These are phyloP conservation scores for Eucalyptus regnans DNA, from an alignment of 345 rosid species.

Conservation along the genomic window DNA sequence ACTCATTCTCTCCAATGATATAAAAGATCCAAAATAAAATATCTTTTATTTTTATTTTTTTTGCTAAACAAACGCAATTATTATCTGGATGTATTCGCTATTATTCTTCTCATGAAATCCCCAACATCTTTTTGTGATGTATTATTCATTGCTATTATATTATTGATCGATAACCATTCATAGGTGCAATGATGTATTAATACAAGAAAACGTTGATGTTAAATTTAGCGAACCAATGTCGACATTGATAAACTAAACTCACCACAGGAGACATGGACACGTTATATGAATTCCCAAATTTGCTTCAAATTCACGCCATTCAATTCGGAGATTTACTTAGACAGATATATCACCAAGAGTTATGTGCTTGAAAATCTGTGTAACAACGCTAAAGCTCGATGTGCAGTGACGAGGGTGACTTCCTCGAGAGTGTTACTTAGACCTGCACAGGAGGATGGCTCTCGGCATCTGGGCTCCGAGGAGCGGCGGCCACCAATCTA, in stretches of 20 bases:
- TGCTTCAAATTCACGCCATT: not conserved
- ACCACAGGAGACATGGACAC: not conserved
- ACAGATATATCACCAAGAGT: not conserved
- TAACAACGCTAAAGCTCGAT: not conserved
- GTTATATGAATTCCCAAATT: not conserved
- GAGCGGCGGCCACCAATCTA: not conserved
- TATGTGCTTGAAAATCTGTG: not conserved
- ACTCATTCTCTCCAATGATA: accelerated
- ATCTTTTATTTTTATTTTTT: not conserved
- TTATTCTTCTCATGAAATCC: not conserved
- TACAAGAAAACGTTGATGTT: not conserved
- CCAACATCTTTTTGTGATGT: not conserved
- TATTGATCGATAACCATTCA: not conserved
- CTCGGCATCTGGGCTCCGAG: not conserved
- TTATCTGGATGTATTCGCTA: not conserved
- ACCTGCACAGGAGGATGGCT: slow-evolving; percentile 1
- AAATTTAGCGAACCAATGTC: not conserved
- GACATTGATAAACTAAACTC: not conserved
- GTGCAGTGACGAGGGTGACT: not conserved
- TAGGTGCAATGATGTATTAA: not conserved
- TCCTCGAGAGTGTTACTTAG: not conserved
- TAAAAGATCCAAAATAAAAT: not conserved
- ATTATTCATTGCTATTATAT: not conserved
- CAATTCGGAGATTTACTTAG: not conserved
- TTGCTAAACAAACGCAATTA: not conserved